A percentile compares a stretch with the other conserved stretches of the same genome.
phyloP scores from a whole-genome alignment of 495 filamentous ascomycete genomes.

The Margaritispora aquatica region DNA sequence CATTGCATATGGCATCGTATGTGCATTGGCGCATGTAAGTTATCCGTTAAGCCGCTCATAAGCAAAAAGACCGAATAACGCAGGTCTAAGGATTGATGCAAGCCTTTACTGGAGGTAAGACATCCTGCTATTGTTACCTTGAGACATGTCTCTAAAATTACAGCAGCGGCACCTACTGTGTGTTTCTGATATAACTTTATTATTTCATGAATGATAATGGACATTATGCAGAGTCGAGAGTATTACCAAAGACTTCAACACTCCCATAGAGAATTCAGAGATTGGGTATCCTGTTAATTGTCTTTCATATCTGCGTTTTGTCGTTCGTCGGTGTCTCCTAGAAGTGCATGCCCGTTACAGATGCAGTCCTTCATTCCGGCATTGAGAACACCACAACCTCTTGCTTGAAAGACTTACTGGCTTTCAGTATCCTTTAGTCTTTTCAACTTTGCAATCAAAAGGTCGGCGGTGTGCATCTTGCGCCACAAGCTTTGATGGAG shows the following conservation, averaged over 20 bases:
- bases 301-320: neutral
- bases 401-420: neutral
- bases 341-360: neutral
- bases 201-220: neutral
- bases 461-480: neutral
- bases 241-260: neutral
- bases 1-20: neutral
- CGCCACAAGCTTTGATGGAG: too few relatives aligned
- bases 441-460: neutral
- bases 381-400: neutral
- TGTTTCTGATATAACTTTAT: neutral
- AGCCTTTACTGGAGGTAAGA: neutral
- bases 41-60: neutral
- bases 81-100: neutral
- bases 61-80: neutral
- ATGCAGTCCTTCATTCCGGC: too few relatives aligned
- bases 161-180: neutral
- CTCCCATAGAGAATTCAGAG: neutral
- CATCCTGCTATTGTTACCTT: neutral
- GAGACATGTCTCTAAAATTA: neutral
- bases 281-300: neutral
- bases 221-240: neutral
- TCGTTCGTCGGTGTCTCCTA: neutral
- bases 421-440: neutral
- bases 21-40: neutral